Evolutionary conservation across 1,284 basidiomycete genomes (phyloP).

Genomic region (Sanghuangporus sanghuang): DNA sequence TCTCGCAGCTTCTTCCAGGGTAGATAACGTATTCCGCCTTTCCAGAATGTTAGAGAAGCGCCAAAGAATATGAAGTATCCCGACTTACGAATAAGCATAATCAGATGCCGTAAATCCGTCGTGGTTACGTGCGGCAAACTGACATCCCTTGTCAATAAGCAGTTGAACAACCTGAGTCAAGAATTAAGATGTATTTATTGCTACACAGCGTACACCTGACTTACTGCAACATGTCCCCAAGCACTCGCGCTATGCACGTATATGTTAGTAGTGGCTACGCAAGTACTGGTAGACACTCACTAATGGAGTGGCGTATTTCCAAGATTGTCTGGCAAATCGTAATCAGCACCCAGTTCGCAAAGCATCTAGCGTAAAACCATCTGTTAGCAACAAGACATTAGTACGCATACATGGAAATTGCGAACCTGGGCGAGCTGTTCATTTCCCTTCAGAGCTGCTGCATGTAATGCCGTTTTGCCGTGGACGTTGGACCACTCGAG

Average conservation of each 20-base stretch:
- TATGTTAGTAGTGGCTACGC: conserved; percentile 9
- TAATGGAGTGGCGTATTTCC: conserved; percentile 93
- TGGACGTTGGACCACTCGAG: conserved; percentile 87
- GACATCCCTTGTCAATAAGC: conserved; percentile 85
- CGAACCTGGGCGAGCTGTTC: conserved; percentile 80
- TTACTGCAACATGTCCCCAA: conserved; percentile 76
- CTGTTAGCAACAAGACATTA: conserved; percentile 19
- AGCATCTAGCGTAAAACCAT: conserved; percentile 56
- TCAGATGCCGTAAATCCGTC: conserved; percentile 89
- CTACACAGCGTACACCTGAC: conserved; percentile 21
- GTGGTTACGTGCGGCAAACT: conserved; percentile 77
- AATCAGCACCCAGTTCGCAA: conserved; percentile 83
- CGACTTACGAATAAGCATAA: conserved; percentile 83
- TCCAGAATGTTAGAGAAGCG: conserved; percentile 11
- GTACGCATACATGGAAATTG: conserved; percentile 20
- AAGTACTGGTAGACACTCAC: conserved; percentile 41
- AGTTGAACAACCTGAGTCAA: conserved; percentile 68
- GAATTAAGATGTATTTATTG: conserved; percentile 14
- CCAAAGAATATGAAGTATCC: conserved; percentile 3
- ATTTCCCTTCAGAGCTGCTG: conserved; percentile 85
- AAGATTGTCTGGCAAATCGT: conserved; percentile 82
- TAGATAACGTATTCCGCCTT: conserved; percentile 65
- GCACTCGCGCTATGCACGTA: conserved; percentile 61
- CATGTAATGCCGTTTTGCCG: conserved; percentile 87
- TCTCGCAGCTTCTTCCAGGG: conserved; percentile 72